These are phyloP conservation scores for Cutaneotrichosporon dermatis DNA, from an alignment of 1,284 basidiomycete genomes.

Conservation along the genomic window DNA sequence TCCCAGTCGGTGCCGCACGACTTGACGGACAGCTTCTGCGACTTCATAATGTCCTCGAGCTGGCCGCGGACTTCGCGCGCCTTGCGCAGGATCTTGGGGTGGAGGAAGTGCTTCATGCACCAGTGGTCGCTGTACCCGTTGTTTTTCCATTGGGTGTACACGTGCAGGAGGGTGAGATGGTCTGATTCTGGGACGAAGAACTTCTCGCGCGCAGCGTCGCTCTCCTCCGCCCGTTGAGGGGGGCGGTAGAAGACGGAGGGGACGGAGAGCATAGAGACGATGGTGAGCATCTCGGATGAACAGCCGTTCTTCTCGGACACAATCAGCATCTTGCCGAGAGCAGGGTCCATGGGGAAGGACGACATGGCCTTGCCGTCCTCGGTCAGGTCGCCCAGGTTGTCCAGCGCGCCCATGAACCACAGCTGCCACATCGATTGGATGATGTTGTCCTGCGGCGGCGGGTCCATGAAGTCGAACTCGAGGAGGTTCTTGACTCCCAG, in stretches of 20 bases:
- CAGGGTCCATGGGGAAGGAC: slow-evolving; percentile 97
- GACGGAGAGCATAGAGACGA: slow-evolving; percentile 97
- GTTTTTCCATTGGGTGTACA: slow-evolving; percentile 96
- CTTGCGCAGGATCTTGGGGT: slow-evolving; percentile 92
- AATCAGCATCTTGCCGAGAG: slow-evolving; percentile 97
- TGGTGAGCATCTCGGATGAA: slow-evolving; percentile 92
- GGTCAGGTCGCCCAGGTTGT: slow-evolving; percentile 96
- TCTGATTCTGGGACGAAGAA: slow-evolving; percentile 98
- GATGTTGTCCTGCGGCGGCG: slow-evolving; percentile 83
- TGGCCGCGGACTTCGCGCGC: slow-evolving; percentile 94
- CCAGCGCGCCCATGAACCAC: slow-evolving; percentile 95
- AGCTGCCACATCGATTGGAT: slow-evolving; percentile 98
- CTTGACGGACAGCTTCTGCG: slow-evolving; percentile 87
- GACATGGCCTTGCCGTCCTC: slow-evolving; percentile 91
- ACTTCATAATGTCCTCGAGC: slow-evolving; percentile 97
- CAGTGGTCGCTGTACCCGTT: slow-evolving; percentile 91
- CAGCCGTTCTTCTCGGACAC: slow-evolving; percentile 89
- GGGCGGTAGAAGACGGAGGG: slow-evolving; percentile 95
- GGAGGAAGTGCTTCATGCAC: slow-evolving; percentile 90
- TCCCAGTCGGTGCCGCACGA: slow-evolving; percentile 96
- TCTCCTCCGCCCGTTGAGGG: slow-evolving; percentile 91
- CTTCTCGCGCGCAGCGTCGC: slow-evolving; percentile 93
- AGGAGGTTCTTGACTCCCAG: slow-evolving; percentile 91
- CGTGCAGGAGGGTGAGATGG: slow-evolving; percentile 90
- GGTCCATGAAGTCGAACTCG: slow-evolving; percentile 99